Evolutionary conservation across 306 rosid genomes (phyloP), one percentile per base, ranked within the genome.

Genomic region (Fragaria iinumae): DNA sequence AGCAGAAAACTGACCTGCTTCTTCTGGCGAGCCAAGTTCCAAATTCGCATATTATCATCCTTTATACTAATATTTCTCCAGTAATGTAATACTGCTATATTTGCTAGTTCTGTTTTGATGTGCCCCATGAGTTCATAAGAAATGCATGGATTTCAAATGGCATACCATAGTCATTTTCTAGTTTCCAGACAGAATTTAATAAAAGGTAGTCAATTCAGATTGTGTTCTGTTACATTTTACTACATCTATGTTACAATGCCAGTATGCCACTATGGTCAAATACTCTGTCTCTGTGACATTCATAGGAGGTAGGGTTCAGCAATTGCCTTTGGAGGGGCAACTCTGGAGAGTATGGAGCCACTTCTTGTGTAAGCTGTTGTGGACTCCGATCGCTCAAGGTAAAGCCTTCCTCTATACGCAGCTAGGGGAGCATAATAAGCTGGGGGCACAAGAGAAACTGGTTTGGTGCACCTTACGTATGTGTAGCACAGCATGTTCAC

Each of bases 371-470:
- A 82, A 27, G 84, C 81, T 41, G 86, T 65, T 34, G 85, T 65
- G n/a, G 88, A 84, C 13, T 92, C 97, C 4, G 98, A 90, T 72
- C 93, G 79, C 36, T 92, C 97, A 17, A 95, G 91, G 88, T 95
- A 95, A 81, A 95, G 99, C 82, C 99, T 87, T 10, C 99, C 99
- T 81, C 98, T 81, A 36, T 92, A 95, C 7, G 99, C 99, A 77
- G 99, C 99, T 41, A 95, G 84, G 83, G 92, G 99, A 17, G 99
- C 99, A 80, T 95, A 95, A 77, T 92, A 95, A 70, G 87, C 99
- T 9, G 99, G 97, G 45, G 98, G 99, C n/a, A 95, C 99, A 80
- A 95, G 82, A 59, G 99, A 95, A 68, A 95, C 92, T 14, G 99
- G 99, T 83, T 95, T 95, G 21, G 99, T 95, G 78, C 98, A 95